These are phyloP conservation scores for Colletotrichum salicis DNA, from an alignment of 2,329 filamentous ascomycete genomes.

Conservation along the genomic window DNA sequence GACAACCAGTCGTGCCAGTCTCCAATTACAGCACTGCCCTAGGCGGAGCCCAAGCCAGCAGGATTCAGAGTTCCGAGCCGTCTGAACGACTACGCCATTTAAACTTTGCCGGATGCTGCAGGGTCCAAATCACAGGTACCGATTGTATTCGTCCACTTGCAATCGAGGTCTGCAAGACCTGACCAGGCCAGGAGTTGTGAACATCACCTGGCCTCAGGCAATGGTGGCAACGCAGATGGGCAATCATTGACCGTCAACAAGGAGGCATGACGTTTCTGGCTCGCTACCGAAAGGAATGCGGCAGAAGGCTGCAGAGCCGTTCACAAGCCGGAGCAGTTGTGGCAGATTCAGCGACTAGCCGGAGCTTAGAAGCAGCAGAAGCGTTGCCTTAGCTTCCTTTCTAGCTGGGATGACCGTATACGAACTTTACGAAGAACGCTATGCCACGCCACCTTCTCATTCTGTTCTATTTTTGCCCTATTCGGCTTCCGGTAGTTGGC, in stretches of 20 bases:
- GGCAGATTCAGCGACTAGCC: conserved; percentile 5
- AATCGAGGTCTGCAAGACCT: background rate
- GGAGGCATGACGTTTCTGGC: conserved; percentile 14
- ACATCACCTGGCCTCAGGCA: background rate
- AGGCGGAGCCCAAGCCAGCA: conserved; percentile 23
- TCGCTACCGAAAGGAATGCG: conserved; percentile 7
- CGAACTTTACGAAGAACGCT: conserved; percentile 20
- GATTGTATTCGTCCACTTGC: background rate
- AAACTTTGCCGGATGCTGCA: conserved; percentile 32
- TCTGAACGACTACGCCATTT: conserved; percentile 25
- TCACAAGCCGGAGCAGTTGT: conserved; percentile 4
- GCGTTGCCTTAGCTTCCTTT: conserved; percentile 1
- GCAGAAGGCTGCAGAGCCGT: conserved; percentile 1
- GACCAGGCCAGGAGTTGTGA: background rate
- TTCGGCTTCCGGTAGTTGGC: background rate
- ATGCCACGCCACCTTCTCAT: conserved; percentile 14
- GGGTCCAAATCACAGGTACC: conserved; percentile 26
- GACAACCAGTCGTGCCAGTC: background rate
- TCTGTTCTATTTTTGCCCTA: conserved; percentile 8
- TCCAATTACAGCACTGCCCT: conserved; percentile 4
- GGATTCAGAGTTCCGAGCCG: conserved; percentile 5
- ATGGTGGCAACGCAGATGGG: background rate
- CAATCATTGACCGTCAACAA: background rate
- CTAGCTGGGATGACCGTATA: conserved; percentile 4
- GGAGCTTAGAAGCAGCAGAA: conserved; percentile 23